Percentiles rank a stretch among this genome's conserved stretches.
Conservation (phyloP, 78 protist genomes). For the Dictyostelium capitatum region DNA sequence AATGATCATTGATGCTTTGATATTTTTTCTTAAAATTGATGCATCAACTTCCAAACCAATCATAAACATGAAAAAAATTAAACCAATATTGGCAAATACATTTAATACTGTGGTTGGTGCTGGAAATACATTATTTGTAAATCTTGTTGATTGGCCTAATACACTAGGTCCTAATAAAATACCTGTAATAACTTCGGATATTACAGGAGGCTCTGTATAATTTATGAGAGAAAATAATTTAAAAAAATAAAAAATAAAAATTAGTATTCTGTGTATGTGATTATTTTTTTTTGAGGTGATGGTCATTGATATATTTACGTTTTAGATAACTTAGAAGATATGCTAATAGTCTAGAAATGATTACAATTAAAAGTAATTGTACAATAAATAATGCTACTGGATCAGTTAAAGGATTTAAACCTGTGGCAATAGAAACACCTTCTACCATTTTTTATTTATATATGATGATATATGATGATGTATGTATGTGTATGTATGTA, state of each 20-base stretch:
- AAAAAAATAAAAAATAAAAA: neutral
- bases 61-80: slow-evolving; percentile 86
- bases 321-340: slow-evolving; percentile 21
- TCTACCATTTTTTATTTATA: neutral
- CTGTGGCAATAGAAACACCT: slow-evolving; percentile 32
- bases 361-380: slow-evolving; percentile 73
- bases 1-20: slow-evolving; percentile 60
- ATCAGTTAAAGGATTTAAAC: slow-evolving; percentile 60
- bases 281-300: neutral
- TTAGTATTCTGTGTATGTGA: neutral
- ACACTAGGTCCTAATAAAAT: slow-evolving; percentile 81
- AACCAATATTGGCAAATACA: slow-evolving; percentile 85
- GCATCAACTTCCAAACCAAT: slow-evolving; percentile 85
- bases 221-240: neutral
- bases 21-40: slow-evolving; percentile 59
- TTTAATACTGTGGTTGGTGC: neutral
- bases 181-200: slow-evolving; percentile 82
- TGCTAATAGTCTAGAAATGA: slow-evolving; percentile 39
- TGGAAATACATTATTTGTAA: slow-evolving; percentile 25
- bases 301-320: slow-evolving; percentile 25
- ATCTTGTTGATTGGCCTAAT: slow-evolving; percentile 8
- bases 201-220: slow-evolving; percentile 71
- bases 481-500: no score
- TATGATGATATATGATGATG: no score
- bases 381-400: slow-evolving; percentile 71